Evolutionary conservation across 345 rosid genomes (phyloP).

Genomic region (Jatropha curcas): DNA sequence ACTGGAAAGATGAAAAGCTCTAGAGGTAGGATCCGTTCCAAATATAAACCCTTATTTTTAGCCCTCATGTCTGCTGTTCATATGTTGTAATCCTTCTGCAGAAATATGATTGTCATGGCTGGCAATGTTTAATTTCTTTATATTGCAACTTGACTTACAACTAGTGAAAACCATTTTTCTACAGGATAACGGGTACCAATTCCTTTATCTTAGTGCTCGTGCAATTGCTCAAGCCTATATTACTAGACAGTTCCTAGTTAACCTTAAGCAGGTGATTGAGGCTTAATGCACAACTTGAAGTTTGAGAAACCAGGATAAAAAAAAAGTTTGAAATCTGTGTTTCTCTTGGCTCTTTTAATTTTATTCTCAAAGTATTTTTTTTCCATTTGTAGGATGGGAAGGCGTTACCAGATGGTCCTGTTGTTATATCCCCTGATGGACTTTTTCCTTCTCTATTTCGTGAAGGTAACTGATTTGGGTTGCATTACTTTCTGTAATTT

Average conservation of each 20-base stretch:
- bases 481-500: background rate
- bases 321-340: background rate
- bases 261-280: conserved; percentile 78
- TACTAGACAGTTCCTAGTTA: conserved; percentile 82
- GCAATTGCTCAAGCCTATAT: conserved; percentile 90
- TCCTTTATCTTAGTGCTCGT: conserved; percentile 94
- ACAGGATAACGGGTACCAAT: conserved; percentile 95
- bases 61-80: background rate
- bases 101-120: background rate
- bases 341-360: conserved; percentile 6
- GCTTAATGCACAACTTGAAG: conserved; percentile 4
- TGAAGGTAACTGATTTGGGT: conserved; percentile 57
- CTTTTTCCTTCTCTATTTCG: conserved; percentile 88
- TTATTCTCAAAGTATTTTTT: conserved; percentile 4
- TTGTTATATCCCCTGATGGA: conserved; percentile 97
- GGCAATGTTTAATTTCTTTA: too few species aligned
- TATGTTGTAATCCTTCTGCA: background rate
- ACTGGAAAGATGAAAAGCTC: background rate
- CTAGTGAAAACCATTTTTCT: conserved; percentile 9
- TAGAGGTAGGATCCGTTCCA: background rate
- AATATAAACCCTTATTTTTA: background rate
- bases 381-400: conserved; percentile 68
- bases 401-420: conserved; percentile 94
- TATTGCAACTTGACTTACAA: conserved; percentile 1
- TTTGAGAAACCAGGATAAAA: conserved; percentile 9